phyloP scores from a whole-genome alignment of 202 grass and related monocot species.

The Setaria italica region DNA sequence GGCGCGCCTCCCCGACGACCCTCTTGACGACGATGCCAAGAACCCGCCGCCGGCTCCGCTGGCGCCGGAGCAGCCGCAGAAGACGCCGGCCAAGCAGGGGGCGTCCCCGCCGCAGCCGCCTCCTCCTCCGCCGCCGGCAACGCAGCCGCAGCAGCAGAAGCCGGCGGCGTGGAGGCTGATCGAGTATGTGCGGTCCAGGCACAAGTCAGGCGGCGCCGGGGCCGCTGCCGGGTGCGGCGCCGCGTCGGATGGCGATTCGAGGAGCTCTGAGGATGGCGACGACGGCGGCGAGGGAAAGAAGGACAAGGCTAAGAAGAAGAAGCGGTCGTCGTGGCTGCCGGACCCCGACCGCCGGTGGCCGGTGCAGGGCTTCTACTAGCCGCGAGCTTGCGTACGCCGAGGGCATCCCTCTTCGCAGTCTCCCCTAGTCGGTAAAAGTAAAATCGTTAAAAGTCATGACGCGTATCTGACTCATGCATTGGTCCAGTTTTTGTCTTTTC shows the following conservation, averaged over 20 bases:
- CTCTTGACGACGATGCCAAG: not conserved
- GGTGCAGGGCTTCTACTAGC: constrained; percentile 81
- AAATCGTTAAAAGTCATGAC: constrained; percentile 20
- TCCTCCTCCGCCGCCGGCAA: not conserved
- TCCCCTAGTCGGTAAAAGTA: constrained; percentile 3
- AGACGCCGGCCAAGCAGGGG: not conserved
- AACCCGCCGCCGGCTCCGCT: not conserved
- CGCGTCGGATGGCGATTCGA: constrained; percentile 51
- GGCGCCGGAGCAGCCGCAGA: not conserved
- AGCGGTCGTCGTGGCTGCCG: constrained; percentile 80
- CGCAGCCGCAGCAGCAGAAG: constrained; percentile 48
- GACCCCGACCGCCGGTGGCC: constrained; percentile 87
- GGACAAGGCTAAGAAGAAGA: constrained; percentile 56
- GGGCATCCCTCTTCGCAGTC: not conserved
- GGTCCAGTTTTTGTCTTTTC: not conserved
- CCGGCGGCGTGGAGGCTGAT: constrained; percentile 72
- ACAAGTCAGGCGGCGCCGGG: constrained; percentile 28
- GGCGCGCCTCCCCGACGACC: constrained; percentile 50
- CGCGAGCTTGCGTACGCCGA: not conserved
- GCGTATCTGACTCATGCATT: constrained; percentile 1
- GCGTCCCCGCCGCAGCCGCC: not conserved
- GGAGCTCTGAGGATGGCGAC: constrained; percentile 46
- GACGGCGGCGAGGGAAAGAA: constrained; percentile 21
- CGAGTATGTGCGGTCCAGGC: constrained; percentile 65
- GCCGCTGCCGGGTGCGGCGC: constrained; percentile 14